phyloP scores from a whole-genome alignment of 2,329 filamentous ascomycete species.

The Claviceps fusiformis region DNA sequence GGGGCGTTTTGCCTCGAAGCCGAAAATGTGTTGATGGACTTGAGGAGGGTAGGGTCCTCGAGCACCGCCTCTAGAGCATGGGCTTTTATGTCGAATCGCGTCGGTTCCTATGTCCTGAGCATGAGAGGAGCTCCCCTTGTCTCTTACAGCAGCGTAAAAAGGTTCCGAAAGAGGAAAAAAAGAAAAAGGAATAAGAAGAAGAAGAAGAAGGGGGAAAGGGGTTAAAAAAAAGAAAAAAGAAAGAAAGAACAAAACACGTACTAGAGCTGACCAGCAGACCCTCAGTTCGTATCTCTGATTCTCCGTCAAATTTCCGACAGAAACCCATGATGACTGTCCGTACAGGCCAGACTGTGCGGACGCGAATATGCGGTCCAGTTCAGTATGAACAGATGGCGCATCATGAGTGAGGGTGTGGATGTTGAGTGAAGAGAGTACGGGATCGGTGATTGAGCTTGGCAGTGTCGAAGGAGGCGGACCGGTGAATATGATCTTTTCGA shows the following conservation, averaged over 20 bases:
- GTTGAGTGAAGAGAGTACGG: constrained; percentile 38
- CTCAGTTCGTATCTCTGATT: constrained; percentile 79
- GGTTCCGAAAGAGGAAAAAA: background rate
- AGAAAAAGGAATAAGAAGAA: background rate
- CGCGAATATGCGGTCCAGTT: constrained; percentile 51
- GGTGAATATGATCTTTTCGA: constrained; percentile 82
- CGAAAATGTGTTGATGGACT: constrained; percentile 51
- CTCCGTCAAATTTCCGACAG: constrained; percentile 56
- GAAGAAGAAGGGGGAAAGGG: background rate
- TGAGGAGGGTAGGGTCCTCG: constrained; percentile 45
- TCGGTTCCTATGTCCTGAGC: constrained; percentile 60
- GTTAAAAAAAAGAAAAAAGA: background rate
- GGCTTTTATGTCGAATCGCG: constrained; percentile 57
- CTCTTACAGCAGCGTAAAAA: background rate
- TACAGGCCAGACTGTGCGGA: constrained; percentile 24
- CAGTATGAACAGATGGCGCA: constrained; percentile 42
- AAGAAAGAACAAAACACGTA: constrained; percentile 33
- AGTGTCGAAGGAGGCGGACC: constrained; percentile 48
- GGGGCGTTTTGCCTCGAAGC: constrained; percentile 28
- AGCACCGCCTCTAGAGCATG: constrained; percentile 49
- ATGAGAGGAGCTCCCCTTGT: background rate
- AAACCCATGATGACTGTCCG: constrained; percentile 62
- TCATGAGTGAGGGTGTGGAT: constrained; percentile 51
- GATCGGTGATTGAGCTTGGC: constrained; percentile 21
- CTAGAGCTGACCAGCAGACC: constrained; percentile 85